Conservation (phyloP, 768 basidiomycete genomes). For the Butyriboletus loyo region DNA sequence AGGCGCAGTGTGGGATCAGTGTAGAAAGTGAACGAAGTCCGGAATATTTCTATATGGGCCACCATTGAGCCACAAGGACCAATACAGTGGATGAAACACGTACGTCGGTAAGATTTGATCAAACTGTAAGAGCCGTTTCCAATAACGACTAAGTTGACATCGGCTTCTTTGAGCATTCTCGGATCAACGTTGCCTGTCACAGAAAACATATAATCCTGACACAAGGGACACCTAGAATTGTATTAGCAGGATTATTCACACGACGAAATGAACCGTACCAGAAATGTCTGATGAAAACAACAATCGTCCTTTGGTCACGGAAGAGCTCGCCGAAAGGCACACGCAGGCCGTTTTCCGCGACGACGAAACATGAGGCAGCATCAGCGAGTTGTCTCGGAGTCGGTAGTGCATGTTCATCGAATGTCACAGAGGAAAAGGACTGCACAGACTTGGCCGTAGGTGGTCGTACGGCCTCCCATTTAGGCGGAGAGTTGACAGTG, state of each 20-base stretch:
- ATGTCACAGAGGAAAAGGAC: constrained; percentile 12
- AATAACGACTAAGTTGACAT: constrained; percentile 67
- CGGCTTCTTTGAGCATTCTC: constrained; percentile 45
- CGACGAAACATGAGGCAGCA: constrained; percentile 61
- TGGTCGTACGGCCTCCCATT: constrained; percentile 15
- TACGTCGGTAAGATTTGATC: constrained; percentile 70
- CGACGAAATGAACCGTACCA: constrained; percentile 41
- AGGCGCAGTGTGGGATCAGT: constrained; percentile 71
- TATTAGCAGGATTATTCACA: constrained; percentile 5
- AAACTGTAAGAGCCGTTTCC: constrained; percentile 75
- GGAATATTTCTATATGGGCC: constrained; percentile 56
- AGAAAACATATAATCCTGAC: constrained; percentile 84
- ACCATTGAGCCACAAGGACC: background rate
- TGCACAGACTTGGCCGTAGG: constrained; percentile 14
- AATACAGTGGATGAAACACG: constrained; percentile 21
- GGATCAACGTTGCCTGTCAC: constrained; percentile 49
- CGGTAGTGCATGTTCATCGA: constrained; percentile 50
- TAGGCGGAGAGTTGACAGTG: background rate
- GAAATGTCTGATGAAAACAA: constrained; percentile 87
- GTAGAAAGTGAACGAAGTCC: constrained; percentile 69
- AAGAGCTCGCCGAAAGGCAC: constrained; percentile 71
- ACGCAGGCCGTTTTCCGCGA: constrained; percentile 63
- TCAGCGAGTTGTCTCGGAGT: constrained; percentile 52
- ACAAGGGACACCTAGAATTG: constrained; percentile 62
- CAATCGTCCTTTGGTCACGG: constrained; percentile 54